These are phyloP conservation scores for Rhodotorula sp. DNA, from an alignment of 1,284 basidiomycete species.

Conservation along the genomic window DNA sequence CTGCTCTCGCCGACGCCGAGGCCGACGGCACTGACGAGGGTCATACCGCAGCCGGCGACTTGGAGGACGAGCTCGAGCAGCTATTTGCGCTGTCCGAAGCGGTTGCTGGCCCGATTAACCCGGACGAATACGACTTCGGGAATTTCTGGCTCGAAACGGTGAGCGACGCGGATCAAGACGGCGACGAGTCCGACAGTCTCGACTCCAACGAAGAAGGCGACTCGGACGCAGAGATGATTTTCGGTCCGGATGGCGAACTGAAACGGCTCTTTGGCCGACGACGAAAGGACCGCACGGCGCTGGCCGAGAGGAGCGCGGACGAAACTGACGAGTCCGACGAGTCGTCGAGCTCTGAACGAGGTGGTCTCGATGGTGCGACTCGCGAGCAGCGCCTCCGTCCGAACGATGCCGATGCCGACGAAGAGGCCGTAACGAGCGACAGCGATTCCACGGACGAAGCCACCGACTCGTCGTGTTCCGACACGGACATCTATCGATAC, in stretches of 20 bases:
- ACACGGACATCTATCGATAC: constrained; percentile 28
- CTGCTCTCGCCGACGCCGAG: constrained; percentile 2
- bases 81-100: constrained; percentile 37
- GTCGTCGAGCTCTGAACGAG: constrained; percentile 1
- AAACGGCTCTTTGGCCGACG: constrained; percentile 19
- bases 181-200: constrained; percentile 7
- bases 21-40: background rate
- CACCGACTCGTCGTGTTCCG: constrained; percentile 28
- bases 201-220: constrained; percentile 16
- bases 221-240: constrained; percentile 34
- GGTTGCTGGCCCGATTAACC: constrained; percentile 30
- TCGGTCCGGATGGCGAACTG: constrained; percentile 26
- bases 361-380: constrained; percentile 42
- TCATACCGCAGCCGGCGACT: constrained; percentile 12
- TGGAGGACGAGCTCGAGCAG: constrained; percentile 37
- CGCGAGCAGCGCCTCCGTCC: constrained; percentile 5
- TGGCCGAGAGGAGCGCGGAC: constrained; percentile 36
- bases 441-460: constrained; percentile 12
- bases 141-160: constrained; percentile 37
- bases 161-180: constrained; percentile 14
- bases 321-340: constrained; percentile 22
- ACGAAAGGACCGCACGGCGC: constrained; percentile 6
- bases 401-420: constrained; percentile 13
- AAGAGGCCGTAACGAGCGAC: constrained; percentile 15
- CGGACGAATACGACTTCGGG: constrained; percentile 26